phyloP scores from a whole-genome alignment of 768 basidiomycete species.

The Daedalea quercina region DNA sequence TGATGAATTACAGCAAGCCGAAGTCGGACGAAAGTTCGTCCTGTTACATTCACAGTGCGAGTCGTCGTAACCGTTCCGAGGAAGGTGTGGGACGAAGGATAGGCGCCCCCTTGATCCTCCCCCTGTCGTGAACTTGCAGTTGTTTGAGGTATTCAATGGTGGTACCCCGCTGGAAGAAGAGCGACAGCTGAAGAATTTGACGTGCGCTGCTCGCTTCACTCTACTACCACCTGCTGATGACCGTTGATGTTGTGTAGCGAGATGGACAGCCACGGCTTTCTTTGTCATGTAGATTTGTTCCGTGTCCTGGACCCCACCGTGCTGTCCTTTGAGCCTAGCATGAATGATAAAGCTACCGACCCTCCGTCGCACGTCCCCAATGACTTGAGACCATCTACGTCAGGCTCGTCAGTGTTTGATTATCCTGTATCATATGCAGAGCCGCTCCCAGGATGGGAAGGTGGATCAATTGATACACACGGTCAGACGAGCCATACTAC shows the following conservation, averaged over 20 bases:
- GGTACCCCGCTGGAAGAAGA: slow-evolving; percentile 36
- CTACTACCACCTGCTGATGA: neutral
- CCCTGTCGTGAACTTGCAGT: slow-evolving; percentile 47
- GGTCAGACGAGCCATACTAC: no score
- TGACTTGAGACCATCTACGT: no score
- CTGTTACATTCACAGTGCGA: neutral
- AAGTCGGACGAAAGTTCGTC: slow-evolving; percentile 59
- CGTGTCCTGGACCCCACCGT: slow-evolving; percentile 30
- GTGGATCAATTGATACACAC: no score
- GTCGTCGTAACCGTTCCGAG: neutral
- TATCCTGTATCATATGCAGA: no score
- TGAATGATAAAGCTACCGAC: no score
- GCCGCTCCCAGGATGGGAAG: no score
- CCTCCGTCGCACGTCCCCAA: no score
- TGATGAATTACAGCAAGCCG: slow-evolving; percentile 54
- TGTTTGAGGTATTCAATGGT: slow-evolving; percentile 38
- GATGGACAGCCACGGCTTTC: slow-evolving; percentile 37
- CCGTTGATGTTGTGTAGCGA: no score
- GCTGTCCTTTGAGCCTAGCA: no score
- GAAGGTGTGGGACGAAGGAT: slow-evolving; percentile 52
- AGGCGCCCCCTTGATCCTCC: slow-evolving; percentile 62
- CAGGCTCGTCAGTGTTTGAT: no score
- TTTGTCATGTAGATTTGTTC: slow-evolving; percentile 76
- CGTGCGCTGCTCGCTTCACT: slow-evolving; percentile 28
- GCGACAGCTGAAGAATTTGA: slow-evolving; percentile 38